Percentiles rank a stretch among this genome's conserved stretches.
These are phyloP conservation scores for Coffea canephora DNA, from an alignment of 257 asterid species.

Conservation along the genomic window DNA sequence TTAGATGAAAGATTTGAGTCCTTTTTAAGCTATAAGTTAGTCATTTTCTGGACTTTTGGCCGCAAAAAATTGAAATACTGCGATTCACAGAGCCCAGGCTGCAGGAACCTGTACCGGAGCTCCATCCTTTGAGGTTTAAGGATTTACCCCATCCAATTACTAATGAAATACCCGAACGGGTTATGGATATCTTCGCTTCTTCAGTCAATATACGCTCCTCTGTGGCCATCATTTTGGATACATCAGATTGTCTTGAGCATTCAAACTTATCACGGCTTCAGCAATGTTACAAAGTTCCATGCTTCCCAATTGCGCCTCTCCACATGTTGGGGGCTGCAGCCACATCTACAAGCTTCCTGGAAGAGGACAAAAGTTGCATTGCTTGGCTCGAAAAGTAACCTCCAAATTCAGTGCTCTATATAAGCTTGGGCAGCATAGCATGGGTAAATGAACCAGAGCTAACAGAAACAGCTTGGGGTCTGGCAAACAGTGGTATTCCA, in stretches of 20 bases:
- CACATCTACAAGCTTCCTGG: constrained; percentile 31
- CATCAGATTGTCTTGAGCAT: constrained; percentile 26
- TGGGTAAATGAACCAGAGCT: too few species aligned
- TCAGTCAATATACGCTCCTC: constrained; percentile 33
- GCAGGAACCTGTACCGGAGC: constrained; percentile 29
- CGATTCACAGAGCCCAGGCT: constrained; percentile 32
- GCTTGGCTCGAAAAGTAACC: too few species aligned
- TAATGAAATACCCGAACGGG: neutral
- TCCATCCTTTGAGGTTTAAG: constrained; percentile 29
- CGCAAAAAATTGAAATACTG: neutral
- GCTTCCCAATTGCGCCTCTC: constrained; percentile 56
- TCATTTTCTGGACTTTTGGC: neutral
- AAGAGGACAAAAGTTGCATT: constrained; percentile 14
- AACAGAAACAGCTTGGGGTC: too few species aligned
- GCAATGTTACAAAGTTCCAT: constrained; percentile 36
- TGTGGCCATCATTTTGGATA: constrained; percentile 47
- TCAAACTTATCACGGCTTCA: constrained; percentile 25
- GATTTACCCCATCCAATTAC: constrained; percentile 14
- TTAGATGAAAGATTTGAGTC: neutral
- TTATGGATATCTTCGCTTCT: constrained; percentile 19
- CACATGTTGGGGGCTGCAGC: constrained; percentile 40
- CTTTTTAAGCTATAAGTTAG: neutral
- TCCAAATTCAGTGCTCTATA: too few species aligned
- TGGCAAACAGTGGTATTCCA: too few species aligned
- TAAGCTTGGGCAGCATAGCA: too few species aligned